Evolutionary conservation across 2,329 filamentous ascomycete genomes (phyloP).

Genomic region (Herpotrichia juniperi): DNA sequence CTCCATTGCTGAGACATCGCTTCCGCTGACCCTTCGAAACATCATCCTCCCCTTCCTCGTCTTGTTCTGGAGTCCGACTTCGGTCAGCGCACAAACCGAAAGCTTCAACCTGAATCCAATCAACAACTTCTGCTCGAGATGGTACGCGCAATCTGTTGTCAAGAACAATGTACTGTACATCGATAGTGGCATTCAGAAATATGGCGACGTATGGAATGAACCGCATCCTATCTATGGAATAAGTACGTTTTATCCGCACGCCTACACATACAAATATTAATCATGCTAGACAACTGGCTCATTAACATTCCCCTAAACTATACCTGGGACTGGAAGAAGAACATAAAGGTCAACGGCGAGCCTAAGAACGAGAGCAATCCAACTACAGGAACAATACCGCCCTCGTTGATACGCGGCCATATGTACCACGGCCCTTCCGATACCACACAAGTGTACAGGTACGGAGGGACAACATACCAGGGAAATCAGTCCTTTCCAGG

Average conservation of each 20-base stretch:
- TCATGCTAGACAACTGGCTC: slow-evolving; percentile 22
- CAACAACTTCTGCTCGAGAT: slow-evolving; percentile 26
- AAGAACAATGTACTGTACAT: slow-evolving; percentile 29
- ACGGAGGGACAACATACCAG: slow-evolving; percentile 28
- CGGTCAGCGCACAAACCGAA: slow-evolving; percentile 5
- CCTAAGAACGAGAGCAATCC: slow-evolving; percentile 27
- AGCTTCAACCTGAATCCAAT: slow-evolving; percentile 23
- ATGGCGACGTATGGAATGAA: slow-evolving; percentile 12
- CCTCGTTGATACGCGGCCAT: slow-evolving; percentile 26
- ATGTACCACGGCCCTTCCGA: slow-evolving; percentile 29
- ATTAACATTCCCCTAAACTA: slow-evolving; percentile 22
- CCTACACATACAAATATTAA: neutral
- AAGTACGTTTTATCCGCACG: neutral
- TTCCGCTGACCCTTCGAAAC: neutral
- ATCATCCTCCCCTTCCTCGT: slow-evolving; percentile 2
- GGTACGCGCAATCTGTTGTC: slow-evolving; percentile 29
- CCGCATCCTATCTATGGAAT: slow-evolving; percentile 2
- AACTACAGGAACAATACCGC: slow-evolving; percentile 22
- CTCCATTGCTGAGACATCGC: neutral
- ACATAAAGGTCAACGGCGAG: slow-evolving; percentile 16
- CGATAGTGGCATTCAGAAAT: slow-evolving; percentile 30
- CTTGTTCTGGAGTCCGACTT: slow-evolving; percentile 5
- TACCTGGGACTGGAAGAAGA: slow-evolving; percentile 30
- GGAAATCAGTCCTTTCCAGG: slow-evolving; percentile 22
- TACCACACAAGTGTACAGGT: slow-evolving; percentile 18